phyloP scores from a whole-genome alignment of 1,284 basidiomycete genomes.

The Cutaneotrichosporon daszewskae region DNA sequence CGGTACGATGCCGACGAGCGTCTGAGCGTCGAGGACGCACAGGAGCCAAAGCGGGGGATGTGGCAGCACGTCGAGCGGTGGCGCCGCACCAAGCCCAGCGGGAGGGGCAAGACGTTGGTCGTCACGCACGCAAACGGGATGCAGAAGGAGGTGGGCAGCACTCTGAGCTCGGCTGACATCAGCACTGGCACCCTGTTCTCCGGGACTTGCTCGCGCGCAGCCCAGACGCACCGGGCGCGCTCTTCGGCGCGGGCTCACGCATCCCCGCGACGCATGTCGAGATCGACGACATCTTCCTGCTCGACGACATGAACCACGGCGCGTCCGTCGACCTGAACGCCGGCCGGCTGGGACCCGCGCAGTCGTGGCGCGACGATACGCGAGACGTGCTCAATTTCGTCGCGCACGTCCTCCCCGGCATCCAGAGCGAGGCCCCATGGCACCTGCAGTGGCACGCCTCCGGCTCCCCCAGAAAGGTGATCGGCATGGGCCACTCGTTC shows the following conservation, averaged over 20 bases:
- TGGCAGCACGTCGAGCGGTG: constrained; percentile 23
- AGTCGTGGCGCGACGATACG: constrained; percentile 40
- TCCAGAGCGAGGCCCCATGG: constrained; percentile 1
- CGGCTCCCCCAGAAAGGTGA: constrained; percentile 6
- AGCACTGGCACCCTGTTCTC: constrained; percentile 60
- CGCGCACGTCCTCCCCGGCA: constrained; percentile 49
- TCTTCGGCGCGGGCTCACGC: constrained; percentile 3
- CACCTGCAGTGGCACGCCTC: constrained; percentile 9
- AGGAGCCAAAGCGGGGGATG: constrained; percentile 44
- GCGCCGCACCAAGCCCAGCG: constrained; percentile 13
- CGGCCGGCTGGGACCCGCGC: constrained; percentile 47
- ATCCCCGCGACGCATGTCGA: not conserved
- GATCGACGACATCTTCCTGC: constrained; percentile 72
- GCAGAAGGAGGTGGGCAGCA: constrained; percentile 63
- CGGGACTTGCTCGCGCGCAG: constrained; percentile 46
- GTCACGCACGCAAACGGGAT: constrained; percentile 75
- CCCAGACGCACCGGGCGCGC: not conserved
- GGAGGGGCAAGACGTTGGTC: constrained; percentile 59
- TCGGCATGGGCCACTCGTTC: constrained; percentile 9
- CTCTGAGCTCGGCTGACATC: not conserved
- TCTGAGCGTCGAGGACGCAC: constrained; percentile 1
- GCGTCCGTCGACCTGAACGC: constrained; percentile 65
- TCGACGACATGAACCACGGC: constrained; percentile 72
- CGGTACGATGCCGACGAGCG: constrained; percentile 6
- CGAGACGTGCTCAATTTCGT: constrained; percentile 44